Conservation (phyloP, 352 stramenopile species). For the Phytophthora parvispora region DNA sequence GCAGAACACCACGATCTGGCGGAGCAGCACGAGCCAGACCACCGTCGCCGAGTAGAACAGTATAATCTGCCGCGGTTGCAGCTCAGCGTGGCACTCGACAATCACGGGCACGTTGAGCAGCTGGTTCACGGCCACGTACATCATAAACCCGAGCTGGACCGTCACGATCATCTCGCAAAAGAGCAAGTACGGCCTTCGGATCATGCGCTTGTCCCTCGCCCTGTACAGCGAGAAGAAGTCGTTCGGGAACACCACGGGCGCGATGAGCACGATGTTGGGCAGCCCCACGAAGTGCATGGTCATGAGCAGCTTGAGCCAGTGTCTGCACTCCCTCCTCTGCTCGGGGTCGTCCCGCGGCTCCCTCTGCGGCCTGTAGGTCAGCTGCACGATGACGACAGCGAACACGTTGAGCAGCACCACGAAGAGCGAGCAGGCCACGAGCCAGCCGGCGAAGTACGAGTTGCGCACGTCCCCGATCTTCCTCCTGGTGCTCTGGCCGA, state of each 20-base stretch:
- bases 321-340: conserved; percentile 23
- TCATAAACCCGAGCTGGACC: conserved; percentile 61
- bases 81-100: conserved; percentile 50
- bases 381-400: conserved; percentile 46
- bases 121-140: conserved; percentile 62
- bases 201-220: conserved; percentile 64
- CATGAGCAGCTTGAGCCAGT: conserved; percentile 51
- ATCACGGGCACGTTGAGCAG: conserved; percentile 56
- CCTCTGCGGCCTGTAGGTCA: conserved; percentile 33
- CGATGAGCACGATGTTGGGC: conserved; percentile 64
- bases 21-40: conserved; percentile 66
- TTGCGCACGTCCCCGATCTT: conserved; percentile 63
- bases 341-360: conserved; percentile 12
- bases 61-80: conserved; percentile 42
- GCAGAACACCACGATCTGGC: conserved; percentile 77
- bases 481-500: conserved; percentile 34
- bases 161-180: conserved; percentile 76
- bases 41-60: conserved; percentile 72
- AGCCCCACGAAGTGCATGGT: conserved; percentile 62
- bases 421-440: conserved; percentile 66
- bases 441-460: conserved; percentile 80
- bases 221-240: conserved; percentile 60
- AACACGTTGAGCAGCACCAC: conserved; percentile 57
- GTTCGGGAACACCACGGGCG: conserved; percentile 71
- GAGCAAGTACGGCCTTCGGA: conserved; percentile 72